Percentiles rank a stretch among this genome's conserved stretches.
Conservation (phyloP, 768 basidiomycete genomes). For the Boletus insuetus region DNA sequence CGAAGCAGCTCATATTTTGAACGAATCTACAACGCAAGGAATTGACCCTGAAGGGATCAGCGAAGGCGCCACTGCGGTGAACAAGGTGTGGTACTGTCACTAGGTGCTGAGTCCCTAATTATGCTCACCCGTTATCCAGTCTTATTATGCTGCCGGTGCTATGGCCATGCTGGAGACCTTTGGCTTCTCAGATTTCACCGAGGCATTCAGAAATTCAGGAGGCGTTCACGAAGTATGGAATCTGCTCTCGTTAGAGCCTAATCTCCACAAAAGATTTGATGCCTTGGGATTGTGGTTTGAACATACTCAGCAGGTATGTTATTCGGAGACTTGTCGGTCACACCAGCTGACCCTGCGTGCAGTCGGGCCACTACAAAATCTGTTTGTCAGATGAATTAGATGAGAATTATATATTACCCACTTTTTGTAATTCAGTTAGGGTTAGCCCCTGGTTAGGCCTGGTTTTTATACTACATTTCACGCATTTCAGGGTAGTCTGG, state of each 20-base stretch:
- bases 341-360: background rate
- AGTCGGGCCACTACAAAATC: background rate
- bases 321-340: background rate
- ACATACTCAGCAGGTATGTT: background rate
- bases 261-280: rapidly evolving
- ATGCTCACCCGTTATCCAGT: background rate
- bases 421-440: too few relatives aligned
- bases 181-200: background rate
- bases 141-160: background rate
- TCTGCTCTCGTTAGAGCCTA: background rate
- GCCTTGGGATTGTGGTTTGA: background rate
- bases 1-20: background rate
- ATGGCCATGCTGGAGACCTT: background rate
- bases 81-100: background rate
- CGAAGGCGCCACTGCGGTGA: background rate
- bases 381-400: background rate
- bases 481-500: too few relatives aligned
- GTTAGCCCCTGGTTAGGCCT: too few relatives aligned
- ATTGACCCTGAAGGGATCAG: background rate
- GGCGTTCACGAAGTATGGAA: background rate
- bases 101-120: too few relatives aligned
- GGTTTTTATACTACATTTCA: too few relatives aligned
- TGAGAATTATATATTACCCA: too few relatives aligned
- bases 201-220: background rate
- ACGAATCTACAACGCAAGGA: background rate